Evolutionary conservation across 805 yeast species (phyloP).

Genomic region (Brettanomyces sp.): DNA sequence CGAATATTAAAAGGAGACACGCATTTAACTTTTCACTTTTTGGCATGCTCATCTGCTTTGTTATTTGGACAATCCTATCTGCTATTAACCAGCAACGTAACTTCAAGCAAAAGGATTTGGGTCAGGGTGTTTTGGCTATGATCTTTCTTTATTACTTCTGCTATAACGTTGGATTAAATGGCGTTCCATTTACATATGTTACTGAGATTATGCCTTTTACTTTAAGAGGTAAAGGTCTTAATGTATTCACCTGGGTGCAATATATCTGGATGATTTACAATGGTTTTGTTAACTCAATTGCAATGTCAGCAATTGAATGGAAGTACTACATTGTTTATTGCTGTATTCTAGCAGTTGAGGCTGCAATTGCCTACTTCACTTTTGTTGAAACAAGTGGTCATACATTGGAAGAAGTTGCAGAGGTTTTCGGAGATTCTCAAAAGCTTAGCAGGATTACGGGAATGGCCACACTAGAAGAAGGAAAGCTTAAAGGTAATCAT

Average conservation of each 20-base stretch:
- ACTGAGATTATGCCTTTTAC: conserved; percentile 31
- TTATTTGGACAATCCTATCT: conserved; percentile 4
- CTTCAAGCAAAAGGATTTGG: conserved; percentile 17
- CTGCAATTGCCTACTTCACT: conserved; percentile 5
- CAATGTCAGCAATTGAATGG: conserved; percentile 30
- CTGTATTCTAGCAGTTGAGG: conserved; percentile 19
- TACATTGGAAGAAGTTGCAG: conserved; percentile 29
- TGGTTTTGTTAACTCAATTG: conserved; percentile 26
- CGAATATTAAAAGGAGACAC: conserved; percentile 11
- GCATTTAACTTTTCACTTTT: conserved; percentile 6
- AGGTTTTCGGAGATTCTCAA: conserved; percentile 6
- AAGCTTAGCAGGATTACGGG: background rate
- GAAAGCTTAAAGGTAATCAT: background rate
- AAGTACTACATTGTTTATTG: conserved; percentile 20
- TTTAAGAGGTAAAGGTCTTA: conserved; percentile 15
- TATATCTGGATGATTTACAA: conserved; percentile 19
- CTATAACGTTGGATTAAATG: conserved; percentile 35
- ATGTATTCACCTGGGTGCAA: conserved; percentile 6
- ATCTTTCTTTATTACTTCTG: conserved; percentile 37
- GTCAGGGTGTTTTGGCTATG: conserved; percentile 29
- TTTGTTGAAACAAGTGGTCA: conserved; percentile 30
- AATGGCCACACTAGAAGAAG: background rate
- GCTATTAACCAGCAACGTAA: conserved; percentile 2
- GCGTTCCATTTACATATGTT: conserved; percentile 35
- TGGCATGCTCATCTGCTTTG: conserved; percentile 14